phyloP scores from a whole-genome alignment of 2,329 filamentous ascomycete species.

The Pseudocercospora vitis region DNA sequence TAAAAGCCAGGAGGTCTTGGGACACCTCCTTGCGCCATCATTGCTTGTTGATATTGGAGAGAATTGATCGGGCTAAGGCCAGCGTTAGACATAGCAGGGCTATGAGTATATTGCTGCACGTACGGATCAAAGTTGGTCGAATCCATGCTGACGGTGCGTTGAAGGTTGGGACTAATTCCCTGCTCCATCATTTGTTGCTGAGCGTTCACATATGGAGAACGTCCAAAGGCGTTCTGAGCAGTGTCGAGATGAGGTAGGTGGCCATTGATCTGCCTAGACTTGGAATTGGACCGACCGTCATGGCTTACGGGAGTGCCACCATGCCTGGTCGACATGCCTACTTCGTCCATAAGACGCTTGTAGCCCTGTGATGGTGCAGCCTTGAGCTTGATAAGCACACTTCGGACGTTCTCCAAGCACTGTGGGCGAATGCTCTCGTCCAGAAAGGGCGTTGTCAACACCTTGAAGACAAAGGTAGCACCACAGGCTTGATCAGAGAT shows the following conservation, averaged over 20 bases:
- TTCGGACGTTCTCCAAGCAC: conserved; percentile 88
- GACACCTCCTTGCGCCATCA: conserved; percentile 47
- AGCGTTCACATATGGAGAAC: conserved; percentile 39
- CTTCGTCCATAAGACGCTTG: conserved; percentile 98
- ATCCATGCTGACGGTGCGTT: conserved; percentile 52
- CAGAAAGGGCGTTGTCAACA: conserved; percentile 94
- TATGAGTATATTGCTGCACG: conserved; percentile 42
- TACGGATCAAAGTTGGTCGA: conserved; percentile 51
- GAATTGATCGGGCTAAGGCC: conserved; percentile 41
- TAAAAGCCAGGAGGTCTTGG: conserved; percentile 36
- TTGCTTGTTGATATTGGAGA: conserved; percentile 59
- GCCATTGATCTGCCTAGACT: conserved; percentile 36
- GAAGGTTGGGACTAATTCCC: conserved; percentile 40
- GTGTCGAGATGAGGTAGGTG: conserved; percentile 38
- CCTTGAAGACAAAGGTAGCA: conserved; percentile 96
- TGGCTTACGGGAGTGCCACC: conserved; percentile 41
- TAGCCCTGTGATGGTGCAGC: conserved; percentile 93
- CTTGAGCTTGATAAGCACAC: conserved; percentile 84
- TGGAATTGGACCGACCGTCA: conserved; percentile 39
- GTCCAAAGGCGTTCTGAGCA: conserved; percentile 35
- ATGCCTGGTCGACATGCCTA: conserved; percentile 69
- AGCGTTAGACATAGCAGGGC: conserved; percentile 39
- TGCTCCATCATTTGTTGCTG: conserved; percentile 43
- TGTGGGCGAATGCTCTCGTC: conserved; percentile 86
- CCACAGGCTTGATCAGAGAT: conserved; percentile 88